Base-by-base conservation (phyloP, 257 asterid genomes). In the Thymus mandschuricus region DNA sequence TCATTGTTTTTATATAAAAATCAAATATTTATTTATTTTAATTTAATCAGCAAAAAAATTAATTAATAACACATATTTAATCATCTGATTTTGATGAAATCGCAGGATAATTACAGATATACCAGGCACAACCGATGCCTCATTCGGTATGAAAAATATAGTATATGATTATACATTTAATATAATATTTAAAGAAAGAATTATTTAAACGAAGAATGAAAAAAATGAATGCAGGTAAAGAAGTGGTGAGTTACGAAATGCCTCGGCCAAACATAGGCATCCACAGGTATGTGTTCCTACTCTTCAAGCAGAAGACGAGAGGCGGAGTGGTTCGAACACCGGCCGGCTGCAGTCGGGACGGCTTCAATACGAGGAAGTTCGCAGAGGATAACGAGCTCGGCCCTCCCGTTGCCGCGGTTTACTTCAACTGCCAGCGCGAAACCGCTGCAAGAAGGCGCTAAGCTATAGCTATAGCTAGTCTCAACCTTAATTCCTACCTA, bases 391-490 rank as follows among this genome's bases (percentile, higher is more conserved):
- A 92, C 21, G 95, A 83, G 0, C 75, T 92, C 31, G 95, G 87
- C 3, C 82, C 79, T 62, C 97, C 97, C 0, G 97, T 92, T 5
- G 79, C 92, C 11, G 97, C 96, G n/a, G 85, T 90, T 12, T 92
- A 76, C 95, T 92, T 86, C 95, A 92, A 88, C 38, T 90, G 95
- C 88, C 97, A 92, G 81, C 88, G 98, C 57, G 96, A 92, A 82
- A 90, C 97, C 0, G 98, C 98, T 4, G 87, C 98, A 0, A 83
- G 96, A 76, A 83, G 78, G 38, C 96, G 95, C 58, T 85, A 15
- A 21, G 7, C 7, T 38, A 4, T 34, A 2, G 2, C 38, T 34
- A 4, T 38, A 21, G 21, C 21, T 38, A 4, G 6, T 38, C 6
- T 5, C 1, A 38, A 21, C 21, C 21, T 38, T 38, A 4, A 38